Evolutionary conservation across 495 filamentous ascomycete species (phyloP).

Genomic region (Letharia columbiana): DNA sequence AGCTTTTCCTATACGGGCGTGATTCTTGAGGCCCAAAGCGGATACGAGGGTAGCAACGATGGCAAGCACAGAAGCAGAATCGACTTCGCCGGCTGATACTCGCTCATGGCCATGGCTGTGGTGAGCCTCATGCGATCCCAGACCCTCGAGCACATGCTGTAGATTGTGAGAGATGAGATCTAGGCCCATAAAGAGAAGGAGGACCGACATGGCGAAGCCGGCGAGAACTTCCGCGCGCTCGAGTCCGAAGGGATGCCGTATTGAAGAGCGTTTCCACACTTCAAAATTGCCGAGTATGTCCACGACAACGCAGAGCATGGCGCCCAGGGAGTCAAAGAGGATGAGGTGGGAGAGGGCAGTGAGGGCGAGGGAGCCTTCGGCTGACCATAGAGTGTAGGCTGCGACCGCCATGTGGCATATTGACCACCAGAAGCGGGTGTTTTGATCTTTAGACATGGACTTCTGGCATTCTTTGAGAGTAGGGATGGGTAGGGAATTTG

Average conservation of each 20-base stretch:
- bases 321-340: slow-evolving; percentile 87
- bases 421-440: slow-evolving; percentile 76
- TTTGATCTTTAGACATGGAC: slow-evolving; percentile 83
- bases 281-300: slow-evolving; percentile 94
- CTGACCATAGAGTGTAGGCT: slow-evolving; percentile 72
- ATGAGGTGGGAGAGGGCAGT: slow-evolving; percentile 89
- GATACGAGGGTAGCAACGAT: slow-evolving; percentile 81
- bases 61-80: slow-evolving; percentile 76
- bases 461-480: slow-evolving; percentile 75
- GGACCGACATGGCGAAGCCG: slow-evolving; percentile 93
- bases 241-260: slow-evolving; percentile 88
- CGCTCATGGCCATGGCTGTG: slow-evolving; percentile 59
- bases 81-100: slow-evolving; percentile 64
- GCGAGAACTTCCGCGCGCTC: slow-evolving; percentile 88
- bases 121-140: slow-evolving; percentile 57
- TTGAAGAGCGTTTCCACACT: slow-evolving; percentile 88
- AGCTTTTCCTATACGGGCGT: slow-evolving; percentile 81
- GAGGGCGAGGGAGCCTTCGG: slow-evolving; percentile 80
- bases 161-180: slow-evolving; percentile 89
- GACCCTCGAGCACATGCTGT: slow-evolving; percentile 69
- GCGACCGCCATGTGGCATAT: slow-evolving; percentile 77
- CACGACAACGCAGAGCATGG: slow-evolving; percentile 85
- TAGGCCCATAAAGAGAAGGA: slow-evolving; percentile 91
- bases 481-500: slow-evolving; percentile 90
- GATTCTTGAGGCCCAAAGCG: slow-evolving; percentile 81